Evolutionary conservation across 495 filamentous ascomycete genomes (phyloP).

Genomic region (Hypoxylon crocopeplum): DNA sequence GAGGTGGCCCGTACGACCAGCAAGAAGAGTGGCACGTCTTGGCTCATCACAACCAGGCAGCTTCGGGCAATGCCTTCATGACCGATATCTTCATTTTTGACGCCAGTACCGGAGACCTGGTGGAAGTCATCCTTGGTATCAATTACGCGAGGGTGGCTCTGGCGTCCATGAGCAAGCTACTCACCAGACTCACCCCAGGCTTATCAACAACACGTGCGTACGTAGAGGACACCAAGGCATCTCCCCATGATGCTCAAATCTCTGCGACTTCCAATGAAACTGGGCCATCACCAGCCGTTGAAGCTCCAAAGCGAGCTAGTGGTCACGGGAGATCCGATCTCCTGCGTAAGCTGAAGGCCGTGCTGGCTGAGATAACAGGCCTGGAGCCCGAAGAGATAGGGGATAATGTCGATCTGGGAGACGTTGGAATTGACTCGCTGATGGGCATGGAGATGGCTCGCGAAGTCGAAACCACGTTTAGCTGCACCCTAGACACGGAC

Average conservation of each 20-base stretch:
- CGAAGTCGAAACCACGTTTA: slow-evolving; percentile 54
- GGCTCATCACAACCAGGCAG: neutral
- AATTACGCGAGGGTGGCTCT: slow-evolving; percentile 45
- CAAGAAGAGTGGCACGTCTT: slow-evolving; percentile 24
- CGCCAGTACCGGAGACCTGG: slow-evolving; percentile 41
- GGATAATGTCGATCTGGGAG: slow-evolving; percentile 48
- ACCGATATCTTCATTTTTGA: slow-evolving; percentile 60
- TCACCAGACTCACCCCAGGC: slow-evolving; percentile 10
- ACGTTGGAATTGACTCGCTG: slow-evolving; percentile 62
- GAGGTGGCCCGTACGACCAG: slow-evolving; percentile 17
- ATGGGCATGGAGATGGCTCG: slow-evolving; percentile 61
- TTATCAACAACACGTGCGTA: neutral
- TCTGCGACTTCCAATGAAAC: neutral
- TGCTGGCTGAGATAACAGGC: slow-evolving; percentile 49
- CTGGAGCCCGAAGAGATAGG: slow-evolving; percentile 52
- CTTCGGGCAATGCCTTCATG: slow-evolving; percentile 40
- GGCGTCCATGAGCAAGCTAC: slow-evolving; percentile 44
- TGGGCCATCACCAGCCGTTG: neutral
- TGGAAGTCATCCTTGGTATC: slow-evolving; percentile 55
- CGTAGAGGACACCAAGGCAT: neutral
- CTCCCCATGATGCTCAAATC: neutral
- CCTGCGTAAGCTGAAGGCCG: slow-evolving; percentile 10
- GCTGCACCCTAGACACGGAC: slow-evolving; percentile 37
- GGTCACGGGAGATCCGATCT: neutral
- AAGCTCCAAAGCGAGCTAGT: neutral